Evolutionary conservation across 73 alveolate genomes (phyloP), one percentile per base, ranked within the genome.

Genomic region (Paramecium tetraurelia): DNA sequence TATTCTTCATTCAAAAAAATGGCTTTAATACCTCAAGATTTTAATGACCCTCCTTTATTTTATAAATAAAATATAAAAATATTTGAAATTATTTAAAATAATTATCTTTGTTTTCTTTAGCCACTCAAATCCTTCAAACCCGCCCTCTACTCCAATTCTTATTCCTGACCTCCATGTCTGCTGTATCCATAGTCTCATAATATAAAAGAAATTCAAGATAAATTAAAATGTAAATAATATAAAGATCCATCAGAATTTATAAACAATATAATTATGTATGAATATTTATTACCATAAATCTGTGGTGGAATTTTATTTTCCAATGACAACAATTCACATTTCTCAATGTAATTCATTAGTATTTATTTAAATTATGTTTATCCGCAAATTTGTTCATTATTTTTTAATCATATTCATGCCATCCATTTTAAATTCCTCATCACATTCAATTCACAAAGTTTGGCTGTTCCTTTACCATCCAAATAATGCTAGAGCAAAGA

Each of bases 21-120:
- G 41, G 48, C 84, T 63, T 63, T 31, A 63, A 63, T 63, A 63
- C 84, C 50, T 33, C 41, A 63, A 63, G 84, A 63, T 63, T 63
- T 63, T 27, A 63, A 63, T 63, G 41, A 63, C 84, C 84, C 46
- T 33, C 84, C 46, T 63, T 63, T 63, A 31, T 31, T 63, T 63
- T 63, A 63, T 63, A 16, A 53, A n/a, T 53, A 53, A 53, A 53
- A n/a, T 53, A 48, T 53, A 53, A 18, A 53, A 12, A 48, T 48
- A 48, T 14, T 14, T 48, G 21, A 14, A 48, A 14, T 14, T 48
- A 48, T 48, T 48, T 48, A 48, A 48, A 14, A 53, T 18, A 53
- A 18, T 16, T 18, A 44, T 50, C 27, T 12, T 50, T 50, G 18
- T 50, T 22, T 53, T 53, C 69, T 18, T 22, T 2, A 18, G 2